Conservation (phyloP, 345 rosid species). For the Eutrema japonicum region DNA sequence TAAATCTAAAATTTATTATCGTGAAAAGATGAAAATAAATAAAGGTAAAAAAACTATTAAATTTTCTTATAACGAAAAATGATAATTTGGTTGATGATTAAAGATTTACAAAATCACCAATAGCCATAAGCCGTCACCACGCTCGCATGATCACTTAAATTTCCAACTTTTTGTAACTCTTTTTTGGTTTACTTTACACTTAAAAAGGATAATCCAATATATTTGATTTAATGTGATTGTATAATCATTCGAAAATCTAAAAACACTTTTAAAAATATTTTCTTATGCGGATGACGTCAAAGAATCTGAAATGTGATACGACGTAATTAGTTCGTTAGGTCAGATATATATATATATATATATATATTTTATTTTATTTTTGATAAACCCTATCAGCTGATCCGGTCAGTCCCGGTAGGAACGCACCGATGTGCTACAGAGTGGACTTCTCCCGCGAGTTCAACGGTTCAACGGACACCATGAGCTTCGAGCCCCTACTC, state of each 20-base stretch:
- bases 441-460: no score
- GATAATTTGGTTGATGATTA: not conserved
- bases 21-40: not conserved
- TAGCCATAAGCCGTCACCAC: constrained; percentile 25
- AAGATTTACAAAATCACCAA: not conserved
- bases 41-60: not conserved
- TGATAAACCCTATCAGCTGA: no score
- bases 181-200: constrained; percentile 6
- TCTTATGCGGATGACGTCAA: constrained; percentile 10
- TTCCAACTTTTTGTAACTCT: not conserved
- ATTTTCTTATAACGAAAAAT: not conserved
- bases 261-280: constrained; percentile 11
- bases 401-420: no score
- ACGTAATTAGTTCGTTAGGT: not conserved
- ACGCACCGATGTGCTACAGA: no score
- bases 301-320: constrained; percentile 7
- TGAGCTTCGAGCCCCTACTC: no score
- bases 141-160: constrained; percentile 25
- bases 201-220: constrained; percentile 8
- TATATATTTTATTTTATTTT: no score
- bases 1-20: not conserved
- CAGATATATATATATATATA: no score
- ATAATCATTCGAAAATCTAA: constrained; percentile 26
- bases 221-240: constrained; percentile 6
- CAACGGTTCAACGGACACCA: no score